Conservation (phyloP, 345 rosid genomes). For the Ailanthus altissimus region DNA sequence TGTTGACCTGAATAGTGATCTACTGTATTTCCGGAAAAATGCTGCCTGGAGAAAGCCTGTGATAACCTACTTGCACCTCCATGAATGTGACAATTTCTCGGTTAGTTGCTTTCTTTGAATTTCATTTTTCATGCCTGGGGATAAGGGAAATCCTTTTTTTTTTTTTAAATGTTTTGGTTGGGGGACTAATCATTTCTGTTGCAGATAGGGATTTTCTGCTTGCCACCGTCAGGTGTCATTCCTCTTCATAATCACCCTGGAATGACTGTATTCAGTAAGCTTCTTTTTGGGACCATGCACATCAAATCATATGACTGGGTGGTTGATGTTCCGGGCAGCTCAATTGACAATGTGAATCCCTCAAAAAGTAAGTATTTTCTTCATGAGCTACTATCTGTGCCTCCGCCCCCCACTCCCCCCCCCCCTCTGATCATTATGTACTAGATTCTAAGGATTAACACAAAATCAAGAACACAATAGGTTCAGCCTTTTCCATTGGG, state of each 20-base stretch:
- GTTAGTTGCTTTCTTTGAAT: conserved; percentile 39
- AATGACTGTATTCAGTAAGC: conserved; percentile 96
- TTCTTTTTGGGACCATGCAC: conserved; percentile 90
- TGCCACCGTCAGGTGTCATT: conserved; percentile 82
- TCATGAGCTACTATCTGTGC: no score
- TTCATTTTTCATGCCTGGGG: neutral
- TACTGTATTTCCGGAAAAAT: conserved; percentile 44
- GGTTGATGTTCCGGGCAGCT: conserved; percentile 43
- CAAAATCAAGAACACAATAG: neutral
- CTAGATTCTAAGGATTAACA: no score
- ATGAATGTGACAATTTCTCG: conserved; percentile 68
- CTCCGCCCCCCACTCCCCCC: no score
- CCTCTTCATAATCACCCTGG: conserved; percentile 98
- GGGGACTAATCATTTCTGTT: conserved; percentile 6
- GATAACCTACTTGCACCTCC: conserved; percentile 63
- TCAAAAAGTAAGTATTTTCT: conserved; percentile 35
- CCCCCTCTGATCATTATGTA: no score
- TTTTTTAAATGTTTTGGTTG: neutral
- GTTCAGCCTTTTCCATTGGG: no score
- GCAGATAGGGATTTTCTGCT: conserved; percentile 93
- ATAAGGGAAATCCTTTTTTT: neutral
- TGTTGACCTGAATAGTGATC: conserved; percentile 55
- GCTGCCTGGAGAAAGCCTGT: conserved; percentile 28
- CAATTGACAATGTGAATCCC: conserved; percentile 25
- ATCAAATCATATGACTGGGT: conserved; percentile 96